Base-by-base conservation (phyloP, 2,329 filamentous ascomycete genomes). In the Bipolaris victoriae region DNA sequence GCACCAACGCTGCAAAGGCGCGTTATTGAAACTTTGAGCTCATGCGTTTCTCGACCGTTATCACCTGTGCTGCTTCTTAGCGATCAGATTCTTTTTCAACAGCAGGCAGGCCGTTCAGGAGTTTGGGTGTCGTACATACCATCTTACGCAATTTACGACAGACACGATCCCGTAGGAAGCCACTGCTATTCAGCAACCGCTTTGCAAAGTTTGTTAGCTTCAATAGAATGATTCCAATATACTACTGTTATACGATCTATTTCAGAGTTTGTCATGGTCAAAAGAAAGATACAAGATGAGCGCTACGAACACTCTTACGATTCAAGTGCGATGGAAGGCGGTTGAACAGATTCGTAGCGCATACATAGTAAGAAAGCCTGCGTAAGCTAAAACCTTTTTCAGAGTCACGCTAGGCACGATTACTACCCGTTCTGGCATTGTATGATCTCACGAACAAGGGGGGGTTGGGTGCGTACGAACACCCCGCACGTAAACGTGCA, bases 21-120 rank as follows among this genome's bases (percentile, higher is more conserved):
- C 49, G 4, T 26, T 57, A 7, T 22, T 57, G 18, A 24, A 26
- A 29, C 33, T 57, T 18, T 57, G 22, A 56, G 22, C 22, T 10
- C 11, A 18, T 13, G 3, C 5, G 22, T 26, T 15, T 43, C 13
- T 26, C 29, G 13, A 9, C 13, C n/a, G 22, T 24, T 26, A 13
- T 16, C 40, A 24, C 3, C 29, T 31, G 29, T 31, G 7, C 3
- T 5, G 29, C 29, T 31, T 11, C 15, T 24, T 15, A 43, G 22
- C 5, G 20, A n/a, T 10, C 1, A 9, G 22, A 31, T 31, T 26
- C 13, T 13, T 43, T 26, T 3, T n/a, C 20, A 26, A 24, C 4
- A 9, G 15, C 13, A 7, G 22, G 22, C 40, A 24, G 22, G 40
- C 7, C 15, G 20, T 7, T 9, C 13, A 24, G 22, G 22, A 15